Conservation (phyloP, 2,329 filamentous ascomycete genomes). For the Pseudogymnoascus sp. region DNA sequence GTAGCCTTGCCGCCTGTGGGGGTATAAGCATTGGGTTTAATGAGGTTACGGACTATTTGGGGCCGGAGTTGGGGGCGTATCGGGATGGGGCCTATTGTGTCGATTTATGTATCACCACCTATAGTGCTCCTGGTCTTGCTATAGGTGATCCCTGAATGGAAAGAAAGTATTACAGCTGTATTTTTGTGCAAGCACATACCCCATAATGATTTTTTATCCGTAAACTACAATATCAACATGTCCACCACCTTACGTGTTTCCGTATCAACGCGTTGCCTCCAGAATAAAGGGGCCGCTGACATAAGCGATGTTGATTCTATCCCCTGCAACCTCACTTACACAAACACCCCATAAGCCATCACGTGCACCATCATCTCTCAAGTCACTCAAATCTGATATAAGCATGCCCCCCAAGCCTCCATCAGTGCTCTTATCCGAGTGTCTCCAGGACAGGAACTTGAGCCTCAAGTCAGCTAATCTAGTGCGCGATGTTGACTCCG, state of each 20-base stretch:
- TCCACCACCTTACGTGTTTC: not conserved
- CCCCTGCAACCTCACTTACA: not conserved
- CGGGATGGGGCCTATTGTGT: not conserved
- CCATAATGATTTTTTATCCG: not conserved
- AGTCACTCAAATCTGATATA: slow-evolving; percentile 4
- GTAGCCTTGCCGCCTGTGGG: not conserved
- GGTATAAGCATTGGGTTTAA: not conserved
- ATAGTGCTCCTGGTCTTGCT: slow-evolving; percentile 1
- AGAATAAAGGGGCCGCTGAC: slow-evolving; percentile 2
- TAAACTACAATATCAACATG: slow-evolving; percentile 1
- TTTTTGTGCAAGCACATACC: not conserved
- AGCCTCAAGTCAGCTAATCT: slow-evolving; percentile 19
- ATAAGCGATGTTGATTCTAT: not conserved
- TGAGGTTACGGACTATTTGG: slow-evolving; percentile 7
- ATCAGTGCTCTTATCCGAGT: slow-evolving; percentile 5
- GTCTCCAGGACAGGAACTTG: slow-evolving; percentile 26
- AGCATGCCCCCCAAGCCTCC: slow-evolving; percentile 1
- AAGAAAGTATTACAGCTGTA: not conserved
- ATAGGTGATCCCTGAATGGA: not conserved
- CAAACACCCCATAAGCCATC: not conserved
- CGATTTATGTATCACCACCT: slow-evolving; percentile 9
- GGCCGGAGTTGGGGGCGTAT: not conserved
- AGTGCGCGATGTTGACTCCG: not conserved
- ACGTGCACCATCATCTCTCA: not conserved
- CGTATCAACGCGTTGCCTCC: not conserved